Evolutionary conservation across 1,284 basidiomycete genomes (phyloP).

Genomic region (Thecaphora thlaspeos): DNA sequence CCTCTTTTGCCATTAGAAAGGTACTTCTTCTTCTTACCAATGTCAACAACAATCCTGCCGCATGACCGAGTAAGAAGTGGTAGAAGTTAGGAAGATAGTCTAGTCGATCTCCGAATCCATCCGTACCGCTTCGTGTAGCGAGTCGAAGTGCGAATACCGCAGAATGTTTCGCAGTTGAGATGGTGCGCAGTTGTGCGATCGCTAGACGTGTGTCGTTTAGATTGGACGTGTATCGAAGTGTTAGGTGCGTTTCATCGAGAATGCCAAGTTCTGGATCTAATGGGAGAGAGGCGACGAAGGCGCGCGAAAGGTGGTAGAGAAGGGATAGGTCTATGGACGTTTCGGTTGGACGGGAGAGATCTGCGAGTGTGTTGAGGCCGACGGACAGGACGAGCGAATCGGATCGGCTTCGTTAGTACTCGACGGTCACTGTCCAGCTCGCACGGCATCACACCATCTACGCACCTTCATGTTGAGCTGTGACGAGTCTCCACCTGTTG

Average conservation of each 20-base stretch:
- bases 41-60: slow-evolving; percentile 37
- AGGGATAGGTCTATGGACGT: slow-evolving; percentile 29
- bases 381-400: no score
- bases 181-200: slow-evolving; percentile 34
- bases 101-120: slow-evolving; percentile 43
- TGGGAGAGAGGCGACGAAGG: slow-evolving; percentile 32
- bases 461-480: slow-evolving; percentile 20
- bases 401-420: no score
- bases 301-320: slow-evolving; percentile 36
- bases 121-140: slow-evolving; percentile 5
- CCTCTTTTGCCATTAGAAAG: slow-evolving; percentile 40
- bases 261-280: slow-evolving; percentile 30
- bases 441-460: no score
- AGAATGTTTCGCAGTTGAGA: slow-evolving; percentile 36
- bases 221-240: slow-evolving; percentile 19
- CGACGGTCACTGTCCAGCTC: no score
- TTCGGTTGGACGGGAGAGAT: slow-evolving; percentile 24
- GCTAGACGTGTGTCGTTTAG: slow-evolving; percentile 15
- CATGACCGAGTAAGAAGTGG: slow-evolving; percentile 45
- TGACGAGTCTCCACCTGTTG: slow-evolving; percentile 32
- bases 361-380: background rate
- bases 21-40: slow-evolving; percentile 25
- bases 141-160: slow-evolving; percentile 41
- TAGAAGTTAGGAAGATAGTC: slow-evolving; percentile 43
- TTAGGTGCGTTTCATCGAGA: slow-evolving; percentile 29